A percentile compares a stretch with the other conserved stretches of the same genome.
Conservation (phyloP, 2,329 filamentous ascomycete species). For the Cyphellophora europaea region DNA sequence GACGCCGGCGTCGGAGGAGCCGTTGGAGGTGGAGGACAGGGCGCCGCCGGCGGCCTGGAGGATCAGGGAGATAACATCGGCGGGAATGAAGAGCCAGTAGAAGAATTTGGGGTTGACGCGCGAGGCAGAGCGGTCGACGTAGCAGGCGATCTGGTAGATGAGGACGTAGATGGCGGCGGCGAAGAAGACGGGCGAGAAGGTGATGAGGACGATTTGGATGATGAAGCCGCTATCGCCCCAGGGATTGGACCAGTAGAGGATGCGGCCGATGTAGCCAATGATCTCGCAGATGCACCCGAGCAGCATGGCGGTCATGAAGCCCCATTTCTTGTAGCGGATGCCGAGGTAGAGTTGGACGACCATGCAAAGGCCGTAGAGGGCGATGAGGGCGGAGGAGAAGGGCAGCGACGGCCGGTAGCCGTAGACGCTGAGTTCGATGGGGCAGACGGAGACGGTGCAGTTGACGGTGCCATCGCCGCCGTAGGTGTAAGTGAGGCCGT, state of each 20-base stretch:
- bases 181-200: conserved; percentile 46
- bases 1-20: conserved; percentile 21
- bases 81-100: conserved; percentile 31
- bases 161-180: conserved; percentile 60
- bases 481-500: conserved; percentile 9
- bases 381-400: conserved; percentile 32
- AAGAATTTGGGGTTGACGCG: conserved; percentile 28
- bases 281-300: conserved; percentile 49
- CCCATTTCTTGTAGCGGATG: conserved; percentile 27
- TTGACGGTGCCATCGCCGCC: conserved; percentile 12
- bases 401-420: conserved; percentile 33
- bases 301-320: conserved; percentile 41
- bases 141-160: conserved; percentile 33
- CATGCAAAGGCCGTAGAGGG: conserved; percentile 33
- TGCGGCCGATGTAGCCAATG: conserved; percentile 53
- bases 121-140: conserved; percentile 30
- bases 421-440: conserved; percentile 31
- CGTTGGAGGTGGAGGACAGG: conserved; percentile 20
- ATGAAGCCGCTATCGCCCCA: conserved; percentile 53
- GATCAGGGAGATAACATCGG: conserved; percentile 32
- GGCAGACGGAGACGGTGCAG: conserved; percentile 25
- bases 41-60: conserved; percentile 34
- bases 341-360: conserved; percentile 29
- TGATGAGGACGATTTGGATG: conserved; percentile 57
- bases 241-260: conserved; percentile 49